Base-by-base conservation (phyloP, 441 rosid species). In the Adansonia madagascariensis region DNA sequence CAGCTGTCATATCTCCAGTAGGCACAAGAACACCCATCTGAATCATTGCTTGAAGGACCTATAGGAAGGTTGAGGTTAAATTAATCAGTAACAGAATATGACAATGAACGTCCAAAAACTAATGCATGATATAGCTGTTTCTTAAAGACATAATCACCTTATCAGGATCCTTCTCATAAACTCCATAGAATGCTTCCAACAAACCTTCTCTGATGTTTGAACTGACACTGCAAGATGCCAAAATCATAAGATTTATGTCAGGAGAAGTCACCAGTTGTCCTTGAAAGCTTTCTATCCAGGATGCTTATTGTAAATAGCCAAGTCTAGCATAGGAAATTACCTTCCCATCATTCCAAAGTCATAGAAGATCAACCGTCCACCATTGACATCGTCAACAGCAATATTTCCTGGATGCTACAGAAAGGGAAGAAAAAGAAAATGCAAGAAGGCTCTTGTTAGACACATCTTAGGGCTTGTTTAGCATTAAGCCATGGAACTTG, bases 331-430 rank as follows among this genome's bases (percentile, higher is more conserved):
- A 57, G 75, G 74, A 83, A 75, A 77, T 56, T 88, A 96, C 98
- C 99, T 94, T 83, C 99, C 99, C 99, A 96, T 96, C 99, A 96
- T 96, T 75, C 99, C 99, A 78, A 96, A 96, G 85, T 96, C 99
- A 77, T 96, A 96, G 86, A 94, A 93, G 81, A 96, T 96, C 79
- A 96, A 87, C 79, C 99, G 86, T 76, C 99, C 98, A 7, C 99
- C 99, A 78, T 92, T 94, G 75, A 96, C 95, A 87, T 96, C 99
- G 87, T 96, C 99, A 76, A 94, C 95, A 1, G 98, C 99, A 85
- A 96, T 92, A 85, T 96, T 96, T 83, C 99, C 98, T 77, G 99
- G 99, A 89, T 93, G 99, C 99, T 96, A 84, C 81, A 80, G 60
- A 60, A 61, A 60, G 50, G 46, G 73, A 79, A 78, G 59, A 74